Base-by-base conservation (phyloP, 139 green algal species). In the Volvox reticuliferus region DNA sequence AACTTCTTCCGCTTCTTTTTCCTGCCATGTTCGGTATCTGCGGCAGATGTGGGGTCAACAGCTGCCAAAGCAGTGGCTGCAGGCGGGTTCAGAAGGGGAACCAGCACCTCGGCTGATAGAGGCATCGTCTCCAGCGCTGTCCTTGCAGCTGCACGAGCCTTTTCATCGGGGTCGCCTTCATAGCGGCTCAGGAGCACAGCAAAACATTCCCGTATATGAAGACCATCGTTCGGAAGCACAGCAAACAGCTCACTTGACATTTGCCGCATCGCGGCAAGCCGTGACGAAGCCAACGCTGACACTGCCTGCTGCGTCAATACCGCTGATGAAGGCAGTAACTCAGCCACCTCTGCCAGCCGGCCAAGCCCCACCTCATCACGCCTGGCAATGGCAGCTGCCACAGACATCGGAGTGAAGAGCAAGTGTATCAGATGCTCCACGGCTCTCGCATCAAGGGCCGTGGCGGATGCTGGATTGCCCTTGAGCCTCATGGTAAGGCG, bases 111-210 rank as follows among this genome's bases (percentile, higher is more conserved):
- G 18, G 91, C 91, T 5, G 44, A 33, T 0, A 96, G 37, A 2
- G 92, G 91, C 28, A 96, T 37, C 12, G 88, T 69, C 24, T 94
- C 93, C 65, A 97, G 83, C 1, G 92, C 84, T 0, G 78, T 79
- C 0, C 89, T 75, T 1, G 95, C 94, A 0, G 93, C 93, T 12
- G 71, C 87, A 9, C 94, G 91, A 50, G 92, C 93, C 2, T 3
- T 79, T 20, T 89, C 82, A 36, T 92, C 93, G 12, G 44, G 76
- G 32, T 96, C 93, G 63, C 89, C 37, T 67, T 88, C 89, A 20
- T 84, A 90, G 0, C 80, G 78, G 1, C 55, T 73, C 50, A 95
- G 82, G 63, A 95, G 87, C 18, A 92, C 89, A 1, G 44, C n/a
- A 17, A 95, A 82, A 0, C 89, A 50, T 69, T 79, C 67, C 26